Base-by-base conservation (phyloP, 148 eudicot genomes). In the Spergularia marina region DNA sequence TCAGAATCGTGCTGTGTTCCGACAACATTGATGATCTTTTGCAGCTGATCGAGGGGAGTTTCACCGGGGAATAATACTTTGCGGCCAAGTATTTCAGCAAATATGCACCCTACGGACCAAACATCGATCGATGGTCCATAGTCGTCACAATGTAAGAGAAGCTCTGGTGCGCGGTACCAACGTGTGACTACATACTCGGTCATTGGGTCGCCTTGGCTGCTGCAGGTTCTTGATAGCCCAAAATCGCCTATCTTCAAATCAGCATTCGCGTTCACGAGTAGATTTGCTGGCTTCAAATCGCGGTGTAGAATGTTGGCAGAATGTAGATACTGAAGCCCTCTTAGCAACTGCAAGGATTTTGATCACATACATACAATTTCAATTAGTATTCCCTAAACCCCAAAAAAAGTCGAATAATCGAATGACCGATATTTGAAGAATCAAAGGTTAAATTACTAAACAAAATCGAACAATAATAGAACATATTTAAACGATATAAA, bases 191-290 rank as follows among this genome's bases (percentile, higher is more conserved):
- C 85, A 44, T 82, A 84, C 53, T 86, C 87, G 0, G 89, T 84
- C 79, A 81, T 76, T 71, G 80, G 61, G 25, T 76, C 79, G 16
- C 44, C 70, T 34, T 80, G 59, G 23, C 49, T 74, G 10, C 34
- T 67, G 69, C 5, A 80, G 9, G 84, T 79, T 11, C 84, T 79
- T n/a, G 89, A 78, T 6, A 86, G 74, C 3, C 89, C 89, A 44
- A 86, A 86, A 58, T 86, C 89, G 11, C 87, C 80, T 7, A 86
- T 86, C 67, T 84, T 86, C 5, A 86, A 74, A 53, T 77, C 86
- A 30, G 83, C 77, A 61, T 83, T 85, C 7, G 83, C 80, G 15
- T 87, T 87, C 10, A 87, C 79, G 1, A 86, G 80, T 10, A 86
- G 80, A 67, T 86, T 86, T 15, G 76, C 83, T 0, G 89, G 87